A percentile compares a stretch with the other conserved stretches of the same genome.
These are phyloP conservation scores for Panaeolus papilionaceus DNA, from an alignment of 768 basidiomycete genomes.

Conservation along the genomic window DNA sequence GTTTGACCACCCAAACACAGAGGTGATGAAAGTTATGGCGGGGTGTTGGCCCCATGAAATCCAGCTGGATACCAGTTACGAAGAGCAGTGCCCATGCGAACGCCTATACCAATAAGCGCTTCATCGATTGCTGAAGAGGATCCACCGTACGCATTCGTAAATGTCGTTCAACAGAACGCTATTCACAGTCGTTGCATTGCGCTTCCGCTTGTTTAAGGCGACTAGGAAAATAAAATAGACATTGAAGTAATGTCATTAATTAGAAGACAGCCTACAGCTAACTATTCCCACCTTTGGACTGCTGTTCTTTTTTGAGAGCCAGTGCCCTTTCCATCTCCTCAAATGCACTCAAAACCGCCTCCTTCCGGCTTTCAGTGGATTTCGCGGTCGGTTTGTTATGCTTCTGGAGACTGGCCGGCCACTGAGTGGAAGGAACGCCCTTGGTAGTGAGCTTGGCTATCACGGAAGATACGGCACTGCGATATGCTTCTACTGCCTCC, in stretches of 20 bases:
- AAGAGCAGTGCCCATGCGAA: conserved; percentile 3
- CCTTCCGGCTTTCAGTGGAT: conserved; percentile 30
- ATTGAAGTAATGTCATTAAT: conserved; percentile 4
- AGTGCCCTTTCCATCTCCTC: conserved; percentile 72
- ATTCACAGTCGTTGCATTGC: not conserved
- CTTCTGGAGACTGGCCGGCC: conserved; percentile 63
- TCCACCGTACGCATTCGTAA: conserved; percentile 7
- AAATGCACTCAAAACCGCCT: conserved; percentile 65
- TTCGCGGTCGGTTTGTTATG: conserved; percentile 25
- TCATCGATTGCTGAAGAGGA: conserved; percentile 9
- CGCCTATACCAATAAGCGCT: not conserved
- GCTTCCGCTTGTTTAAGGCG: not conserved
- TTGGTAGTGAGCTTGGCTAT: conserved; percentile 53
- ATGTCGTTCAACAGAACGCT: not conserved
- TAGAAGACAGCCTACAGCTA: conserved; percentile 25
- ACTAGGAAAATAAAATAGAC: not conserved
- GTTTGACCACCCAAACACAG: conserved; percentile 7
- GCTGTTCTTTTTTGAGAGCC: conserved; percentile 47
- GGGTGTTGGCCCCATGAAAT: conserved; percentile 8
- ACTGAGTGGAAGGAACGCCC: conserved; percentile 60
- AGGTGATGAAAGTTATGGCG: conserved; percentile 5
- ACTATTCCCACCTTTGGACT: conserved; percentile 27
- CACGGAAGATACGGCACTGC: conserved; percentile 55
- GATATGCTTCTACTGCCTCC: conserved; percentile 71
- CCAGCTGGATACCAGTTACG: not conserved